Evolutionary conservation across 1,139 yeast species (phyloP).

Genomic region (Nadsonia starkeyi-henricii): DNA sequence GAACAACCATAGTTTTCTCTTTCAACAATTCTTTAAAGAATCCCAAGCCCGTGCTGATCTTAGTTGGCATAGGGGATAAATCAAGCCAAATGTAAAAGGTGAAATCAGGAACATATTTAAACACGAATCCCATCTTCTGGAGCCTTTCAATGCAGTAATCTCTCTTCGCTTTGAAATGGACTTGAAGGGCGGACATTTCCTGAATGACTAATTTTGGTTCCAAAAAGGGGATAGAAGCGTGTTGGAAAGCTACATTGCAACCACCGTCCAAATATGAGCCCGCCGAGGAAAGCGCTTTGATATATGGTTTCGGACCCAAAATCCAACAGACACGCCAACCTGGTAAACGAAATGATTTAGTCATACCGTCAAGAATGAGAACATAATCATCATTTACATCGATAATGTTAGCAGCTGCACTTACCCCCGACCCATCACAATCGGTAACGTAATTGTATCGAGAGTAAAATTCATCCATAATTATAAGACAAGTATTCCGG

Average conservation of each 20-base stretch:
- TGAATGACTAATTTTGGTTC: slow-evolving; percentile 36
- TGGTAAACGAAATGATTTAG: slow-evolving; percentile 53
- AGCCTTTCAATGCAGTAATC: slow-evolving; percentile 44
- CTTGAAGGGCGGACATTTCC: slow-evolving; percentile 50
- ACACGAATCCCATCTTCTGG: slow-evolving; percentile 42
- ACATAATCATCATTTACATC: slow-evolving; percentile 54
- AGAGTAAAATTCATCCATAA: slow-evolving; percentile 57
- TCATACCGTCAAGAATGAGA: slow-evolving; percentile 47
- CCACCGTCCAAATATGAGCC: slow-evolving; percentile 59
- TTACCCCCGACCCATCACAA: slow-evolving; percentile 42
- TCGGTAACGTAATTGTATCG: slow-evolving; percentile 49
- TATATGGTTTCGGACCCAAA: slow-evolving; percentile 52
- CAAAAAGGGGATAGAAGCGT: slow-evolving; percentile 46
- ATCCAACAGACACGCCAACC: slow-evolving; percentile 65
- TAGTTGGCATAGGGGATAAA: slow-evolving; percentile 44
- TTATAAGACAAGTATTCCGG: slow-evolving; percentile 41
- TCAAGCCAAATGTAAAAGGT: slow-evolving; percentile 57
- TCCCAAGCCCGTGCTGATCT: slow-evolving; percentile 46
- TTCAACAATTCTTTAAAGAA: slow-evolving; percentile 58
- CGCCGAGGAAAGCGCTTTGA: slow-evolving; percentile 44
- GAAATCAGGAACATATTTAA: slow-evolving; percentile 43
- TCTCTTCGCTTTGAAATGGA: slow-evolving; percentile 47
- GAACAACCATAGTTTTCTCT: slow-evolving; percentile 50
- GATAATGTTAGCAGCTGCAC: slow-evolving; percentile 41
- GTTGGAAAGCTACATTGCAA: slow-evolving; percentile 51